Conservation (phyloP, 2,329 filamentous ascomycete species). For the Whalleya microplaca region DNA sequence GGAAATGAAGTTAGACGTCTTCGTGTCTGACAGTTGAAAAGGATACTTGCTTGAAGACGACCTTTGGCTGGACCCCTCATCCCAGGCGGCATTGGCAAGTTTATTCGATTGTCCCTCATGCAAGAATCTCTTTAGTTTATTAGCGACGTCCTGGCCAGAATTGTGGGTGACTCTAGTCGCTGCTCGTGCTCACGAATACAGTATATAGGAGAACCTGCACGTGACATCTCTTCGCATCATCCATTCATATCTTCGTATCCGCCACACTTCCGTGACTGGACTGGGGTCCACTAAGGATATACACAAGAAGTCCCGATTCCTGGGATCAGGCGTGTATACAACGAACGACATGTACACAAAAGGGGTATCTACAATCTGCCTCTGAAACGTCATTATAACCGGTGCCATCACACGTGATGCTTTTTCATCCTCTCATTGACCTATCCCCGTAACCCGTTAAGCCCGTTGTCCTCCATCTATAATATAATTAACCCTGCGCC, state of each 20-base stretch:
- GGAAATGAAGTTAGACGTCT: too few species aligned
- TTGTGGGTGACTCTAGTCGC: too few species aligned
- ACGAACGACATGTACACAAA: neutral
- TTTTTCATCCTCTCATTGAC: neutral
- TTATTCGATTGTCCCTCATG: too few species aligned
- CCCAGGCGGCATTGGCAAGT: too few species aligned
- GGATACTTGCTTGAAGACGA: too few species aligned
- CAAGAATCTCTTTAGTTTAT: too few species aligned
- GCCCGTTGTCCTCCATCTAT: constrained; percentile 13
- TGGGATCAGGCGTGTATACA: neutral
- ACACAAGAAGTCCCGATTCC: neutral
- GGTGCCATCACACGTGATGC: neutral
- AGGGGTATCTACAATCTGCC: neutral
- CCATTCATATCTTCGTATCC: neutral
- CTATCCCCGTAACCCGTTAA: neutral
- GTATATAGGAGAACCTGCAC: neutral
- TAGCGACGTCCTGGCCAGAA: too few species aligned
- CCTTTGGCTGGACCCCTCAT: too few species aligned
- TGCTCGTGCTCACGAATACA: neutral
- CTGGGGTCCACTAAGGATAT: neutral
- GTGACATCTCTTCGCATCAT: neutral
- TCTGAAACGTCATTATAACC: neutral
- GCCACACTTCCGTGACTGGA: neutral
- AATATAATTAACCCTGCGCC: constrained; percentile 32
- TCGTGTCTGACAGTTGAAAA: too few species aligned